Evolutionary conservation across 305 asterid species (phyloP), one percentile per base, ranked within the genome.

Genomic region (Fraxinus velutina): DNA sequence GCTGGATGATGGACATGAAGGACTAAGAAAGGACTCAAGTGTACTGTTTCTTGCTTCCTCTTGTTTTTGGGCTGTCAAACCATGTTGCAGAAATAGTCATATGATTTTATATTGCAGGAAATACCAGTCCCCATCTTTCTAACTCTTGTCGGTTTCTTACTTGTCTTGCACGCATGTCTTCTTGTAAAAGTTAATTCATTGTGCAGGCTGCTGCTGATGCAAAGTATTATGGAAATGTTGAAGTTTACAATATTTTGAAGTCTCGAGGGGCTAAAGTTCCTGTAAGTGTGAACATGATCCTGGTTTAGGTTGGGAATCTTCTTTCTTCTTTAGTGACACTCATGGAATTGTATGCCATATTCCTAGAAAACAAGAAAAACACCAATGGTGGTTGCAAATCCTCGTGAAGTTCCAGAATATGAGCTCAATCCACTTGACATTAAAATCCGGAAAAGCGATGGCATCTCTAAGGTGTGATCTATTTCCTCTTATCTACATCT

Each of bases 341-440:
- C 64, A 83, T 72, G 30, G 12, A 83, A 83, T 39, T 88, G 50
- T 84, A 17, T 77, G 71, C 81, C 80, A 17, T 85, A 24, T 88
- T 87, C 89, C 88, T 88, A 95, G 97, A 96, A 96, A 94, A 88
- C 90, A 88, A 96, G 96, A 87, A 96, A 90, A 90, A 94, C 99
- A 1, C 99, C 98, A 81, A 94, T 96, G 98, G 37, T 92, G 37
- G 99, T 94, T 66, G 87, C 98, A 79, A 93, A 94, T 87, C 99
- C 98, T 77, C 94, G 97, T 81, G 98, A 96, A 86, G 97, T 94
- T 87, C 99, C 98, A 21, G 99, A 96, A 87, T 96, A 96, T 82
- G 99, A 96, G 86, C 95, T 96, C 84, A 94, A 90, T 90, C 99
- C 99, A 34, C 74, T 87, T 84, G 97, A 93, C 84, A 93, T 96